phyloP scores from a whole-genome alignment of 2,329 filamentous ascomycete genomes.

The Pseudogymnoascus verrucosus region DNA sequence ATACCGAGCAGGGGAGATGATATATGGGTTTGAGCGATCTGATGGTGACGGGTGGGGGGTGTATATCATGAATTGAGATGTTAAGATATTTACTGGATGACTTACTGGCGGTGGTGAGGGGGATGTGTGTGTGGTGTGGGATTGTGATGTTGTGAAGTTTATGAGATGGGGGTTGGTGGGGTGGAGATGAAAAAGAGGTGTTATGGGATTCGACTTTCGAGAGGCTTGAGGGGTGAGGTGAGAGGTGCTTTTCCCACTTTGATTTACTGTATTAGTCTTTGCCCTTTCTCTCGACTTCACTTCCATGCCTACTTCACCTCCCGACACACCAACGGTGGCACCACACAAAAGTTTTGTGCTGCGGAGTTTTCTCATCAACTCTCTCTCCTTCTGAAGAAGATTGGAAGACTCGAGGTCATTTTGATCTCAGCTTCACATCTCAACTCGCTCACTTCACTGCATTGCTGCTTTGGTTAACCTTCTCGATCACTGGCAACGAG shows the following conservation, averaged over 20 bases:
- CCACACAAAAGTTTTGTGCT: too few species aligned
- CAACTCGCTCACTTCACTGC: not conserved
- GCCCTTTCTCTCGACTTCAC: too few species aligned
- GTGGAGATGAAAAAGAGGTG: not conserved
- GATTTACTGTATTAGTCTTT: not conserved
- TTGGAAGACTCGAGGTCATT: not conserved
- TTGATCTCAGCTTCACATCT: not conserved
- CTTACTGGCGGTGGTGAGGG: not conserved
- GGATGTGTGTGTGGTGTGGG: not conserved
- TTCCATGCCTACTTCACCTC: too few species aligned
- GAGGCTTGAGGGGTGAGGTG: not conserved
- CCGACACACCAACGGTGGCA: too few species aligned
- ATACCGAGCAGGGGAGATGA: not conserved
- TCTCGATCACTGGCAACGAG: not conserved
- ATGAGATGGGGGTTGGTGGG: not conserved
- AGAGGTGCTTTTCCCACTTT: not conserved
- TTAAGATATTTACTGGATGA: not conserved
- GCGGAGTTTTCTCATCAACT: too few species aligned
- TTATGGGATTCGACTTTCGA: not conserved
- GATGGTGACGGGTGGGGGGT: not conserved
- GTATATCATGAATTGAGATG: constrained; percentile 3
- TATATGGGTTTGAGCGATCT: not conserved
- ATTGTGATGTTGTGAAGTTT: not conserved
- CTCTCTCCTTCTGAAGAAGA: not conserved
- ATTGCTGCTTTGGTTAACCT: not conserved